Evolutionary conservation across 164 flowering plant species (phyloP).

Genomic region (Euptelea pleiosperma): DNA sequence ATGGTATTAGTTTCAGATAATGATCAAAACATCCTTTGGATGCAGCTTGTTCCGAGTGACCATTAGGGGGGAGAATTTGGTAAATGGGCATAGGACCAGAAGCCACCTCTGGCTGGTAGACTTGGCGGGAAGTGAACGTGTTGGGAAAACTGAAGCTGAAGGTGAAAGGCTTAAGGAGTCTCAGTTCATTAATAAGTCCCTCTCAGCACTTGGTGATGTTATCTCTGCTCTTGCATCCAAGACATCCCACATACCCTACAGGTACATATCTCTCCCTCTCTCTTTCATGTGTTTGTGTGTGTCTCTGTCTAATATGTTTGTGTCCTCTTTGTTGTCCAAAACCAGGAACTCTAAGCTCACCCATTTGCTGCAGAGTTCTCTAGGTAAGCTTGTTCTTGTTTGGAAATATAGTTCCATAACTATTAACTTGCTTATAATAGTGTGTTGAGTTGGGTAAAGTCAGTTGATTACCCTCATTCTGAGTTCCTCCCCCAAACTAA

Average conservation of each 20-base stretch:
- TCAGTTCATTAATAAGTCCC: slow-evolving; percentile 76
- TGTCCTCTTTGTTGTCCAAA: background rate
- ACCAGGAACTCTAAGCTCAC: slow-evolving; percentile 94
- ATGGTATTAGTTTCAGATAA: background rate
- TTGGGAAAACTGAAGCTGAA: slow-evolving; percentile 74
- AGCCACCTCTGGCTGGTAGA: slow-evolving; percentile 89
- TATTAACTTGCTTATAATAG: background rate
- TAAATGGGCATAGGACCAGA: slow-evolving; percentile 62
- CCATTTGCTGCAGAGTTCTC: slow-evolving; percentile 87
- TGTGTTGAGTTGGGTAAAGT: no score
- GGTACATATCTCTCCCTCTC: slow-evolving; percentile 31
- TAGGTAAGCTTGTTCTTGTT: slow-evolving; percentile 47
- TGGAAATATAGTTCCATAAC: background rate
- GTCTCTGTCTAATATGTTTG: background rate
- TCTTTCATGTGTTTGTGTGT: slow-evolving; percentile 1
- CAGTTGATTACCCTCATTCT: no score
- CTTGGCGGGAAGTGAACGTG: slow-evolving; percentile 89
- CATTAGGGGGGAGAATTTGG: slow-evolving; percentile 57
- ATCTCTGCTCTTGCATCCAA: slow-evolving; percentile 78
- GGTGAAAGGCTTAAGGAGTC: slow-evolving; percentile 90
- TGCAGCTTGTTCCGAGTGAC: slow-evolving; percentile 75
- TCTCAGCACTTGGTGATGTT: slow-evolving; percentile 87
- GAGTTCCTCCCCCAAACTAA: no score
- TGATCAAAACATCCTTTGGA: background rate
- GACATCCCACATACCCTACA: slow-evolving; percentile 75